Percentiles rank a stretch among this genome's conserved stretches.
Conservation (phyloP, 108 stramenopile species). For the Poteriospumella lacustris region DNA sequence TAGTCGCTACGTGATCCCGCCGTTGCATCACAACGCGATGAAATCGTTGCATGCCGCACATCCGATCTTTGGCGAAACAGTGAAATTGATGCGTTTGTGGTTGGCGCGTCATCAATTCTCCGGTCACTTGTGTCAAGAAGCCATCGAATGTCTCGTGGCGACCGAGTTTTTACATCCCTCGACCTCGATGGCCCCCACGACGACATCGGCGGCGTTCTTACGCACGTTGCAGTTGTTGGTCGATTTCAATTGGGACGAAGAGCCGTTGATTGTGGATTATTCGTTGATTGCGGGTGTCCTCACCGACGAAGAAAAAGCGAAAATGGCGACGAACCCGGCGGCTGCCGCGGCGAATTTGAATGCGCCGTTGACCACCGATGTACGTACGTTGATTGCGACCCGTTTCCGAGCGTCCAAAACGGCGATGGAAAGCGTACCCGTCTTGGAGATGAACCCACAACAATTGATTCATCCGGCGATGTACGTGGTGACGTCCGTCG, state of each 20-base stretch:
- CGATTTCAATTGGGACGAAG: background rate
- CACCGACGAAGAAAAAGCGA: too few relatives aligned
- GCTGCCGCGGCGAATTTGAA: too few relatives aligned
- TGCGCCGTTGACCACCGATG: too few relatives aligned
- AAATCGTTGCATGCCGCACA: background rate
- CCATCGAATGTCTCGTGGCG: background rate
- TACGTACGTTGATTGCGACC: background rate
- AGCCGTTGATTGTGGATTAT: background rate
- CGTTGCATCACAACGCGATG: background rate
- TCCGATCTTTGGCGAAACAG: background rate
- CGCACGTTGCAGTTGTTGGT: background rate
- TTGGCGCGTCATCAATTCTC: background rate
- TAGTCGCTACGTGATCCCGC: background rate
- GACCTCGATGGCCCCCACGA: background rate
- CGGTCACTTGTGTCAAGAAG: background rate
- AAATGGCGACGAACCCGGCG: too few relatives aligned
- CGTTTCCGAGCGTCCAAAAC: background rate
- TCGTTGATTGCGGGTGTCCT: background rate
- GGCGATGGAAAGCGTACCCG: background rate
- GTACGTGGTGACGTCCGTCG: background rate
- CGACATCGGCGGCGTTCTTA: background rate
- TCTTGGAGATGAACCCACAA: background rate
- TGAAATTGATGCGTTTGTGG: background rate
- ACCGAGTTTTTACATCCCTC: background rate
- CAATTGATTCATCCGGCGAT: background rate